Evolutionary conservation across 75 land plant genomes (phyloP).

Genomic region (Ceratopteris richardii): DNA sequence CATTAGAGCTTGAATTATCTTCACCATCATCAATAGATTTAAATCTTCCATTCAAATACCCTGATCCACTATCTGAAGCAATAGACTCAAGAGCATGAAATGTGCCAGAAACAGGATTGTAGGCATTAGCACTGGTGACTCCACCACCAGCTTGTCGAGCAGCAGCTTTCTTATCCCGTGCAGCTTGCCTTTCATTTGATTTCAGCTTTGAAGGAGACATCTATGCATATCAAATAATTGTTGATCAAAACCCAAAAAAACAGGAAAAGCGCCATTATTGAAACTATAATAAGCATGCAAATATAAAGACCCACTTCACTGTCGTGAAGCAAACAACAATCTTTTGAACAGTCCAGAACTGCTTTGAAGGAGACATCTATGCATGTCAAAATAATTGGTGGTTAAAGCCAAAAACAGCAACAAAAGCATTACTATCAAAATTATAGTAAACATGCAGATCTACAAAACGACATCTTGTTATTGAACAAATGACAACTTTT

Average conservation of each 20-base stretch:
- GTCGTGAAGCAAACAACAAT: no score
- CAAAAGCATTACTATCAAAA: no score
- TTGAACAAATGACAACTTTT: no score
- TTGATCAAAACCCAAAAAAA: no score
- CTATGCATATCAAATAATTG: slow-evolving; percentile 4
- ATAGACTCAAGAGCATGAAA: slow-evolving; percentile 55
- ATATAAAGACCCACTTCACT: no score
- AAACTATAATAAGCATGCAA: no score
- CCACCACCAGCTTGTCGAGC: slow-evolving; percentile 27
- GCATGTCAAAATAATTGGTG: not conserved
- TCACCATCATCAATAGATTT: slow-evolving; percentile 48
- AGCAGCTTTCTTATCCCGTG: slow-evolving; percentile 35
- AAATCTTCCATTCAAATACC: slow-evolving; percentile 38
- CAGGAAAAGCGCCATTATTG: no score
- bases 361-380: slow-evolving; percentile 67
- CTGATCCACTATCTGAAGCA: slow-evolving; percentile 16
- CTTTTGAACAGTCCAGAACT: no score
- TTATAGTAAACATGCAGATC: no score
- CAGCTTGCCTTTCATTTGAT: slow-evolving; percentile 25
- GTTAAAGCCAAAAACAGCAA: no score
- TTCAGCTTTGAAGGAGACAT: slow-evolving; percentile 75
- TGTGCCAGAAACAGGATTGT: slow-evolving; percentile 61
- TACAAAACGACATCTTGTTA: no score
- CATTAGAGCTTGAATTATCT: slow-evolving; percentile 31
- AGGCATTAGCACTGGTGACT: slow-evolving; percentile 47